These are phyloP conservation scores for Clavaria fumosa DNA, from an alignment of 768 basidiomycete genomes.

Conservation along the genomic window DNA sequence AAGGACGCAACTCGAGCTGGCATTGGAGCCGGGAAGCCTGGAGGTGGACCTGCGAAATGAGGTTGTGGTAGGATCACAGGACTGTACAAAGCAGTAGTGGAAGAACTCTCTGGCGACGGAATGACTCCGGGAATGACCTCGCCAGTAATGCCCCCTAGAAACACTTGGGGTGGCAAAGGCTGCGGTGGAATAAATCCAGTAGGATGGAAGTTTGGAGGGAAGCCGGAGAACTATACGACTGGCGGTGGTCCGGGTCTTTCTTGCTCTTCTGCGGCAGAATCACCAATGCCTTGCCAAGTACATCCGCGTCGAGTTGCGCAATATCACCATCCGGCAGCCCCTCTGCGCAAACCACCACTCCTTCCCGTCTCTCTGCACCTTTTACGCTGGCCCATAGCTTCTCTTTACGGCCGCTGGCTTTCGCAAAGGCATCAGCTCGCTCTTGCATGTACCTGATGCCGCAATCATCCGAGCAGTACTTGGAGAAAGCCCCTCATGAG, in stretches of 20 bases:
- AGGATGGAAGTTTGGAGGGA: constrained; percentile 27
- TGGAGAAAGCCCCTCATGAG: constrained; percentile 68
- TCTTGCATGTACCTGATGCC: constrained; percentile 59
- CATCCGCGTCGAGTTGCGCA: constrained; percentile 32
- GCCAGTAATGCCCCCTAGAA: too few relatives aligned
- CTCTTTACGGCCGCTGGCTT: constrained; percentile 45
- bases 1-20: too few relatives aligned
- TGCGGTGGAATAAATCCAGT: constrained; percentile 27
- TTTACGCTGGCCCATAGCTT: constrained; percentile 64
- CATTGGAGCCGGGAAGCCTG: too few relatives aligned
- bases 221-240: constrained; percentile 75
- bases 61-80: too few relatives aligned
- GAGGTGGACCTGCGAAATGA: too few relatives aligned
- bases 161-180: constrained; percentile 21
- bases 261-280: constrained; percentile 60
- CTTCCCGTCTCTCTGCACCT: constrained; percentile 53
- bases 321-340: constrained; percentile 38
- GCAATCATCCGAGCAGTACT: constrained; percentile 86
- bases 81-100: too few relatives aligned
- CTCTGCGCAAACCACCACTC: constrained; percentile 33
- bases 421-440: constrained; percentile 46
- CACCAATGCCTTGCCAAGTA: constrained; percentile 42
- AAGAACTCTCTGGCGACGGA: too few relatives aligned
- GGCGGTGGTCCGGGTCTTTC: constrained; percentile 89
- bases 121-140: too few relatives aligned